Conservation (phyloP, 345 rosid genomes). For the Mercurialis annua region DNA sequence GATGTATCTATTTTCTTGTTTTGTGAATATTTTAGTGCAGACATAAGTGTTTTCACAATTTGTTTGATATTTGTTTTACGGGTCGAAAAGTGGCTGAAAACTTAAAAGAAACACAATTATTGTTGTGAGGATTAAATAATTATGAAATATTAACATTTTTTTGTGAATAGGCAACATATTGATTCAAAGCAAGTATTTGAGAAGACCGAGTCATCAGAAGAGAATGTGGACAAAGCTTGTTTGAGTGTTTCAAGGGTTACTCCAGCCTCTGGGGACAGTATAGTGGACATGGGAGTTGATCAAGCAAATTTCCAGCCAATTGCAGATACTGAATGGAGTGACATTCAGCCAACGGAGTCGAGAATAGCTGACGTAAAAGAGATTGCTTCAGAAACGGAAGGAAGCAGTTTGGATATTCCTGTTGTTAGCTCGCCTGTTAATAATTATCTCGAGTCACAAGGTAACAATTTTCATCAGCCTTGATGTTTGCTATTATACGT, state of each 20-base stretch:
- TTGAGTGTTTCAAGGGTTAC: slow-evolving; percentile 58
- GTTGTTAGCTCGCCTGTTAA: slow-evolving; percentile 49
- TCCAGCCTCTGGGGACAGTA: slow-evolving; percentile 48
- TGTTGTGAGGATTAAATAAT: background rate
- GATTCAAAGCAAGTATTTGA: slow-evolving; percentile 76
- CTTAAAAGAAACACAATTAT: background rate
- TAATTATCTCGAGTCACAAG: slow-evolving; percentile 45
- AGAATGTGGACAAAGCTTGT: slow-evolving; percentile 87
- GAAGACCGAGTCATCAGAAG: slow-evolving; percentile 60
- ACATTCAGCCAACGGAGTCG: slow-evolving; percentile 86
- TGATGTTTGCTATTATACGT: slow-evolving; percentile 26
- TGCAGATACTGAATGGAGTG: slow-evolving; percentile 71
- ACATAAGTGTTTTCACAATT: background rate
- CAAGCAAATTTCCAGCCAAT: slow-evolving; percentile 52
- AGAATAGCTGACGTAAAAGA: slow-evolving; percentile 79
- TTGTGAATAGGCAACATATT: slow-evolving; percentile 61
- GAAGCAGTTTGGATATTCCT: slow-evolving; percentile 72
- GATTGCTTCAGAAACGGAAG: slow-evolving; percentile 54
- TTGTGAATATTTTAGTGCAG: background rate
- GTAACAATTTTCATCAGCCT: slow-evolving; percentile 50
- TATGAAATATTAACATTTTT: background rate
- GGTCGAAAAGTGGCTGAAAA: background rate
- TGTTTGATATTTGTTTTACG: background rate
- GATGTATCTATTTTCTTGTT: background rate
- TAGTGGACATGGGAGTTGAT: slow-evolving; percentile 59